Conservation (phyloP, 306 rosid genomes). For the Senna siamea region DNA sequence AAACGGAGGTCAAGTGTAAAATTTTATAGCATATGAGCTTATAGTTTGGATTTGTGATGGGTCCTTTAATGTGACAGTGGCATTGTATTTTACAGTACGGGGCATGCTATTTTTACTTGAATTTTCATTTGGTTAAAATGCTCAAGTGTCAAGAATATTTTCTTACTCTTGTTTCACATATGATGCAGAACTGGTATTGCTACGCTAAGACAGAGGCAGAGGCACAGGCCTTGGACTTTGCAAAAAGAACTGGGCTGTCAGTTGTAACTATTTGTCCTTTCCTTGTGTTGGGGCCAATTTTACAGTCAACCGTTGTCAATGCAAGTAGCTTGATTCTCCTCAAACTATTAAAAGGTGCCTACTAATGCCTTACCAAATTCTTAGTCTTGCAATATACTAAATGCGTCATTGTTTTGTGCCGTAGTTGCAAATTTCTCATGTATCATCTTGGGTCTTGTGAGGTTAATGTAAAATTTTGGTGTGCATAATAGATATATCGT, state of each 20-base stretch:
- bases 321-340: constrained; percentile 62
- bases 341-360: constrained; percentile 59
- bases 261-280: constrained; percentile 65
- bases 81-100: background rate
- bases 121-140: background rate
- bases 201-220: constrained; percentile 83
- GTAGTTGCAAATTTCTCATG: background rate
- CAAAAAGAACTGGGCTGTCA: constrained; percentile 51
- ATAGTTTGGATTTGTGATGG: constrained; percentile 11
- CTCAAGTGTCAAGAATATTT: background rate
- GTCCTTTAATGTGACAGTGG: background rate
- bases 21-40: constrained; percentile 4
- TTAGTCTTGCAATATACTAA: constrained; percentile 5
- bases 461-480: background rate
- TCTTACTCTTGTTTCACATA: background rate
- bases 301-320: constrained; percentile 59
- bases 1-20: constrained; percentile 37
- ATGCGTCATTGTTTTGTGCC: constrained; percentile 8
- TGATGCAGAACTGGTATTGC: constrained; percentile 76
- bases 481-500: too few species aligned
- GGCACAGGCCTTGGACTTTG: constrained; percentile 63
- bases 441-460: constrained; percentile 8
- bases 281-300: constrained; percentile 58
- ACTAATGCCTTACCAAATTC: background rate
- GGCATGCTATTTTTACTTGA: background rate